Percentiles rank a stretch among this genome's conserved stretches.
Evolutionary conservation across 768 basidiomycete species (phyloP).

Genomic region (Peribolospora kevripleyi): DNA sequence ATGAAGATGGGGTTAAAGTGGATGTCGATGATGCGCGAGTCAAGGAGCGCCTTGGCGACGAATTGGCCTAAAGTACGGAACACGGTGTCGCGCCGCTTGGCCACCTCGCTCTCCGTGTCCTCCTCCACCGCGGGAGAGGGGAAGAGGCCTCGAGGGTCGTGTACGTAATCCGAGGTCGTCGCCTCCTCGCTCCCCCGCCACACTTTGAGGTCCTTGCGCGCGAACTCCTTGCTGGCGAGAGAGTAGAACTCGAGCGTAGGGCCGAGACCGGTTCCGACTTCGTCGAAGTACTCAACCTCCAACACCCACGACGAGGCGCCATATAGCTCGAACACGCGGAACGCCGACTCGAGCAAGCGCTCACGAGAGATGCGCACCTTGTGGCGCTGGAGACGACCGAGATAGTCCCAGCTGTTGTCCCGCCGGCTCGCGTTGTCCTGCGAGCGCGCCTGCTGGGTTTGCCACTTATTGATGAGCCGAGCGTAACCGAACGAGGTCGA

Average conservation of each 20-base stretch:
- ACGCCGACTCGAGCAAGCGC: constrained; percentile 80
- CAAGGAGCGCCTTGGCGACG: constrained; percentile 85
- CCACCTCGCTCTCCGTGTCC: constrained; percentile 9
- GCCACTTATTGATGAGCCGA: constrained; percentile 81
- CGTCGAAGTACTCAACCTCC: constrained; percentile 96
- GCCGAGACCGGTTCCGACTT: constrained; percentile 90
- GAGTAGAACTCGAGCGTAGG: constrained; percentile 97
- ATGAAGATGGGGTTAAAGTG: constrained; percentile 89
- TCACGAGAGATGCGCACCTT: constrained; percentile 91
- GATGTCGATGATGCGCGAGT: constrained; percentile 90
- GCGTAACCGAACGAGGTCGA: constrained; percentile 96
- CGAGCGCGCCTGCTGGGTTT: constrained; percentile 50
- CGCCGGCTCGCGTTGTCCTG: constrained; percentile 38
- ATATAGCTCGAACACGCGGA: constrained; percentile 75
- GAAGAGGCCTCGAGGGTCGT: constrained; percentile 64
- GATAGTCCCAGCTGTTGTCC: constrained; percentile 74
- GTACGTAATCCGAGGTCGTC: constrained; percentile 32
- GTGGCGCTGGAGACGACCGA: constrained; percentile 76
- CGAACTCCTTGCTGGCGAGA: constrained; percentile 87
- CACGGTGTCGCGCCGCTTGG: constrained; percentile 59
- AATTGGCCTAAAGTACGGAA: constrained; percentile 84
- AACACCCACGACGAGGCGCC: constrained; percentile 80
- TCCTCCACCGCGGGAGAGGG: constrained; percentile 36
- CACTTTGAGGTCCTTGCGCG: constrained; percentile 57
- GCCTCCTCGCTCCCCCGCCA: constrained; percentile 48